phyloP scores from a whole-genome alignment of 352 stramenopile genomes.

The Aphanomyces invadans region DNA sequence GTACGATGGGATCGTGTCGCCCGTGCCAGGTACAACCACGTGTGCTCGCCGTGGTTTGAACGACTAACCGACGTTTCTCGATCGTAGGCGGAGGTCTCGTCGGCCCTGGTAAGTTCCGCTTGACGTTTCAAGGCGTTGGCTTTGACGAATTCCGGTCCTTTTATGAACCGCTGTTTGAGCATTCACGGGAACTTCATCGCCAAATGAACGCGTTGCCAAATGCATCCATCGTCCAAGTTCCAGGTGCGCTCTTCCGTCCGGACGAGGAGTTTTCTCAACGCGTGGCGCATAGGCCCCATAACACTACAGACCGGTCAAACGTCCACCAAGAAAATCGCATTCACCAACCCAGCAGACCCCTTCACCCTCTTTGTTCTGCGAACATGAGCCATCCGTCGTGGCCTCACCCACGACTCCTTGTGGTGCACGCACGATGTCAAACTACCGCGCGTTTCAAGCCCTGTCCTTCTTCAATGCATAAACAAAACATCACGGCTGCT shows the following conservation, averaged over 20 bases:
- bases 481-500: no score
- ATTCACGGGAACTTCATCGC: not conserved
- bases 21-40: conserved; percentile 2
- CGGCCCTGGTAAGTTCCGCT: not conserved
- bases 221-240: conserved; percentile 18
- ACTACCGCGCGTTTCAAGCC: no score
- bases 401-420: no score
- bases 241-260: no score
- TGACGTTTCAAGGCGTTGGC: conserved; percentile 7
- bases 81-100: conserved; percentile 4
- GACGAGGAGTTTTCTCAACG: not conserved
- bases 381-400: not conserved
- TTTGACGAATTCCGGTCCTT: conserved; percentile 19
- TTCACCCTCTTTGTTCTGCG: conserved; percentile 17
- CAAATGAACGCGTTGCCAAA: not conserved
- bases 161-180: not conserved
- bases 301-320: not conserved
- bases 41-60: not conserved
- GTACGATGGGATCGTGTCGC: conserved; percentile 12
- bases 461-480: no score
- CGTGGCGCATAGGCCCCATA: not conserved
- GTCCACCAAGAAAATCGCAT: not conserved
- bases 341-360: not conserved
- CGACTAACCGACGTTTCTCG: not conserved
- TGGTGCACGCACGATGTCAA: no score